Conservation (phyloP, 169 alveolate species). For the Amoebophrya sp. region DNA sequence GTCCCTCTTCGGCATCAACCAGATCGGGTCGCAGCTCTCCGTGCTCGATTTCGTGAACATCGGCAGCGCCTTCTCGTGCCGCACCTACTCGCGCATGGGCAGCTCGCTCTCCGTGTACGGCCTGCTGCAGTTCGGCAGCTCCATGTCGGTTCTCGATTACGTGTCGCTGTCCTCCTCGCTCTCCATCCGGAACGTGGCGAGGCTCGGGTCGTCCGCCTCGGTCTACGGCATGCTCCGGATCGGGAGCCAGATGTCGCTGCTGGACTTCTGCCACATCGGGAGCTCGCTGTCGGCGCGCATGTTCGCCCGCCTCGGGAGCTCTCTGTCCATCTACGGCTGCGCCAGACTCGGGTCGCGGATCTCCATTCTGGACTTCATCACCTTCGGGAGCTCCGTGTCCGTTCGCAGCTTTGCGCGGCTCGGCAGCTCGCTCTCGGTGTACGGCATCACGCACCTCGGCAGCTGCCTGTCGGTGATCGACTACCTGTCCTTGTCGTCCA, state of each 20-base stretch:
- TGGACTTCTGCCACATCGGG: background rate
- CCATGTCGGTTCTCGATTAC: constrained; percentile 4
- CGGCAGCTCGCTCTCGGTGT: background rate
- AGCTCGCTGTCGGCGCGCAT: background rate
- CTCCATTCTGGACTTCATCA: background rate
- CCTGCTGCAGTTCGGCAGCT: background rate
- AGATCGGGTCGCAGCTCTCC: background rate
- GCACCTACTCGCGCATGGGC: background rate
- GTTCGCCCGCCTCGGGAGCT: background rate
- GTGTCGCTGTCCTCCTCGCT: background rate
- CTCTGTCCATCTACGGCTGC: background rate
- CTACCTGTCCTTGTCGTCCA: no score
- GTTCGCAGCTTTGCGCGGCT: background rate
- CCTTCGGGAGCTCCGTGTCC: background rate
- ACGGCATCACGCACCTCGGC: background rate
- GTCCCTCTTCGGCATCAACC: background rate
- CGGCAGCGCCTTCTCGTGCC: background rate
- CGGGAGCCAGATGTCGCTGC: background rate
- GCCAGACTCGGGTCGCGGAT: background rate
- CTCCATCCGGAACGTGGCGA: background rate
- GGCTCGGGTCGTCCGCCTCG: background rate
- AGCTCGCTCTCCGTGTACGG: background rate
- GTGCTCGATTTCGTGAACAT: background rate
- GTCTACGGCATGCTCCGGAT: background rate
- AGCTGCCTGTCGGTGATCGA: no score